These are phyloP conservation scores for Cystobasidiaceae sp. DNA, from an alignment of 1,284 basidiomycete species.

Conservation along the genomic window DNA sequence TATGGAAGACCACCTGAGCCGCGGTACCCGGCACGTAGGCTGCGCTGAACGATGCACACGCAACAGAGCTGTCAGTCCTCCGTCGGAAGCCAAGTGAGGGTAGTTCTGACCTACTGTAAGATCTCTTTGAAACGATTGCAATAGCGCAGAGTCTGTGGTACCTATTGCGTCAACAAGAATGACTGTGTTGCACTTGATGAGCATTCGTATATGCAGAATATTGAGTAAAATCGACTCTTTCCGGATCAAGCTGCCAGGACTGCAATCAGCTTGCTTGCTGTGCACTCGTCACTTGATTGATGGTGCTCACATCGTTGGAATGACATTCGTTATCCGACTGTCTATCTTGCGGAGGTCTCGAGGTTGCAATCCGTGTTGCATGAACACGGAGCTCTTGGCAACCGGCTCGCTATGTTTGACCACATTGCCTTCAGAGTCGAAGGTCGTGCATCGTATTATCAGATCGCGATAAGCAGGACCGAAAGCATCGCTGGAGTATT, in stretches of 20 bases:
- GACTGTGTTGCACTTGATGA: slow-evolving; percentile 88
- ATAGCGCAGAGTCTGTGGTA: slow-evolving; percentile 72
- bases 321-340: slow-evolving; percentile 84
- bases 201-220: slow-evolving; percentile 85
- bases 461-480: slow-evolving; percentile 16
- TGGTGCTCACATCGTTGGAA: slow-evolving; percentile 61
- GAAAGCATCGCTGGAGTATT: not conserved
- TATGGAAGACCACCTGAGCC: slow-evolving; percentile 60
- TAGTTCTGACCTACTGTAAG: slow-evolving; percentile 53
- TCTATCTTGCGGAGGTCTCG: slow-evolving; percentile 96
- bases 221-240: slow-evolving; percentile 87
- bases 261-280: too few relatives aligned
- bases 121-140: slow-evolving; percentile 81
- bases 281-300: too few relatives aligned
- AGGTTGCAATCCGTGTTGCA: slow-evolving; percentile 83
- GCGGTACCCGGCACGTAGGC: slow-evolving; percentile 44
- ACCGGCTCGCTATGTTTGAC: slow-evolving; percentile 86
- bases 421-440: slow-evolving; percentile 60
- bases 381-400: slow-evolving; percentile 79
- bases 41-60: slow-evolving; percentile 60
- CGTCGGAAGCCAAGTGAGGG: too few relatives aligned
- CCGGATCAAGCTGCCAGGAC: slow-evolving; percentile 82
- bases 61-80: slow-evolving; percentile 57
- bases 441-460: slow-evolving; percentile 35
- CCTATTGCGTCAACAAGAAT: slow-evolving; percentile 88